Evolutionary conservation across 805 yeast species (phyloP), one percentile per base, ranked within the genome.

Genomic region (Kurtzmaniella fragi): DNA sequence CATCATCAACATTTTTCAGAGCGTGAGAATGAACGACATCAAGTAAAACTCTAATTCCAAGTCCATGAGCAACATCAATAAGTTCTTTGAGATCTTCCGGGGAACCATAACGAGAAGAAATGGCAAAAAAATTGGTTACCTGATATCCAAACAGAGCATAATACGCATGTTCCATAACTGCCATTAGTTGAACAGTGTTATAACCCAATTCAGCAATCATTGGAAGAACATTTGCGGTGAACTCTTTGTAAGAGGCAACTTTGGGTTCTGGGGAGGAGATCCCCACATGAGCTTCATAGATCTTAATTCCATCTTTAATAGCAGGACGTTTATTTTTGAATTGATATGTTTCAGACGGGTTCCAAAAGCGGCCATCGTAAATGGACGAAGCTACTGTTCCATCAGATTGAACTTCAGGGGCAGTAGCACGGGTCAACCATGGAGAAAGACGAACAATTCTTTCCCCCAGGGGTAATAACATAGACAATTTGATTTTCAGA

Each of bases 71-170:
- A 4, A 85, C 79, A 61, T 93, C 99, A 34, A 91, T 77, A 48
- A 91, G 77, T 59, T 85, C 89, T 61, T 86, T 90, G 53, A 91
- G 71, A 37, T 93, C 97, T 50, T 93, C 98, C 2, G 99, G 98
- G 0, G 96, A 79, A 23, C 99, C 99, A 52, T 72, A 93, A 46
- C 99, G 75, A 6, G 97, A 90, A 38, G 93, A 81, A 17, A 77
- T 72, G 2, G 98, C 97, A 59, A 85, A 91, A 58, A 91, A 93
- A 43, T 83, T 85, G 16, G 98, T 90, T 20, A 91, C 81, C 61
- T 91, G 99, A 59, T 91, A 91, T n/a, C 99, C 99, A 59, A 91
- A 91, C 2, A 96, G 87, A 1, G 97, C 99, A 59, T 91, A 91
- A 59, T 91, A 91, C 1, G 99, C 98, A 59, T 91, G 99, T 62